These are phyloP conservation scores for Vitis amurensis DNA, from an alignment of 164 flowering plant genomes.

Conservation along the genomic window DNA sequence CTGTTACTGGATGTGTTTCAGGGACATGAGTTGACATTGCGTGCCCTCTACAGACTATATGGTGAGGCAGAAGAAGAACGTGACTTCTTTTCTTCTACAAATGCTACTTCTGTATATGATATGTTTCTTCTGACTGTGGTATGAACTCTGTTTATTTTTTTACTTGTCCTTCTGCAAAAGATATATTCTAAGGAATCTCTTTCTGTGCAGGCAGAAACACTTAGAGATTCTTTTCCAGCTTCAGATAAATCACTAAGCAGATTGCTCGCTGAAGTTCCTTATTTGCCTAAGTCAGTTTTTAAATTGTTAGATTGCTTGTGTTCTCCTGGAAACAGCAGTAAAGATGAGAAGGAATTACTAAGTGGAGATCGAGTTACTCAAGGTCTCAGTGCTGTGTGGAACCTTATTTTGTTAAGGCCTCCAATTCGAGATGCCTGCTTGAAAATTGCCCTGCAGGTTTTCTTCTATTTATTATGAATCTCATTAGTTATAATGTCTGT, in stretches of 20 bases:
- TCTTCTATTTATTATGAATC: not conserved
- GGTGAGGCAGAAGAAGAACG: slow-evolving; percentile 85
- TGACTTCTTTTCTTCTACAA: slow-evolving; percentile 85
- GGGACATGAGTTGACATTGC: slow-evolving; percentile 99
- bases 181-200: not conserved
- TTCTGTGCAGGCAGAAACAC: slow-evolving; percentile 73
- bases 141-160: slow-evolving; percentile 20
- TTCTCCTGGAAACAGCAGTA: slow-evolving; percentile 61
- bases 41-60: slow-evolving; percentile 83
- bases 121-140: slow-evolving; percentile 83
- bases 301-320: slow-evolving; percentile 77
- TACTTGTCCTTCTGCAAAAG: not conserved
- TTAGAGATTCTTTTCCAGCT: slow-evolving; percentile 89
- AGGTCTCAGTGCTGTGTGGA: slow-evolving; percentile 96
- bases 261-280: slow-evolving; percentile 86
- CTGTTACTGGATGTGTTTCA: slow-evolving; percentile 42
- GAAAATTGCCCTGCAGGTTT: slow-evolving; percentile 89
- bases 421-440: slow-evolving; percentile 79
- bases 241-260: slow-evolving; percentile 90
- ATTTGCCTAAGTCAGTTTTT: slow-evolving; percentile 70
- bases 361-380: slow-evolving; percentile 92
- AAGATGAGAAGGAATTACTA: slow-evolving; percentile 61
- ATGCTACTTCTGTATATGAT: slow-evolving; percentile 85
- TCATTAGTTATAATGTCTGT: not conserved
- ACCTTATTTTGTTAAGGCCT: slow-evolving; percentile 79